Evolutionary conservation across 345 rosid genomes (phyloP), one percentile per base, ranked within the genome.

Genomic region (Brassica carinata): DNA sequence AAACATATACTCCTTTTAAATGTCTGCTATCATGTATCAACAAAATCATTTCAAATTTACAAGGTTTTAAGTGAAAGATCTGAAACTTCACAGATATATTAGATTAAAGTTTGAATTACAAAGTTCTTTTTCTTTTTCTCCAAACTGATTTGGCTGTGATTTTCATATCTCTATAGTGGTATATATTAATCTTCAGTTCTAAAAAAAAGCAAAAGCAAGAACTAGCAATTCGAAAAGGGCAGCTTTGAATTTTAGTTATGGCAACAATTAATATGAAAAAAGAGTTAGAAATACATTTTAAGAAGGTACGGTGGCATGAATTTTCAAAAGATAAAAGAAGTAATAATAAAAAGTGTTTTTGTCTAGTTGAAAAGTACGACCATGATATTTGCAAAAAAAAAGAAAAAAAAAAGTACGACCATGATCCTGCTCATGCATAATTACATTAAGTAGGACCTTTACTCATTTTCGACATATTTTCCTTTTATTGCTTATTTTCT

Each of bases 281-380:
- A 34, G 7, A 79, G 72, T 40, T 40, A 18, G 36, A 66, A 72
- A 79, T 17, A 64, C 2, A 38, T 18, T 2, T 26, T 5, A 29
- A 79, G 73, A 73, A 79, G 51, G 61, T 58, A 73, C 73, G 51
- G 61, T 58, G 78, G 68, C 83, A 74, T 67, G 55, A 27, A n/a
- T 43, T 79, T 73, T 73, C 69, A 73, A 73, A 79, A 67, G 82
- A 73, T 61, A 69, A 61, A 74, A 74, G 79, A 74, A 23, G 83
- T 69, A 80, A 80, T 80, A 74, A 80, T 80, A 74, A 74, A 74
- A 80, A 74, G 75, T 33, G 79, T 34, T n/a, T 74, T 74, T 80
- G 83, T 80, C 83, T 68, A 74, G 79, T 80, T 80, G 79, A 80
- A 80, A 80, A 68, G 73, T 78, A 72, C 29, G 82, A 38, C 77